These are phyloP conservation scores for Saccharomycopsis hybrid DNA, from an alignment of 1,139 yeast genomes.

Conservation along the genomic window DNA sequence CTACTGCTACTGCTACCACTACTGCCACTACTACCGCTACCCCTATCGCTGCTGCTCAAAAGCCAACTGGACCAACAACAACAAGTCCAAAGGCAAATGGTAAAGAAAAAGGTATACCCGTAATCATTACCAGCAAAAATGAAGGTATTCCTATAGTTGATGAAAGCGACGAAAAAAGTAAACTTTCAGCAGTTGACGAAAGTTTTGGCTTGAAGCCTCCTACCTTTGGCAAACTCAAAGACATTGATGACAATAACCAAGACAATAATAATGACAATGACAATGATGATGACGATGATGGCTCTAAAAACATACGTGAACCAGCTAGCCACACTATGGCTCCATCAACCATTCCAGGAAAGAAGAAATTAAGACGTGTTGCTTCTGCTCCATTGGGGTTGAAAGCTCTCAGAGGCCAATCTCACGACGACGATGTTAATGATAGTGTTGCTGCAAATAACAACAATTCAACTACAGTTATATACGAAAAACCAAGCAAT, in stretches of 20 bases:
- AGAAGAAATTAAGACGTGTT: conserved; percentile 50
- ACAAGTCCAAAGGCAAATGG: background rate
- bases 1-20: background rate
- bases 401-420: conserved; percentile 25
- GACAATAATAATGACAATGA: background rate
- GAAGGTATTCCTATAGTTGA: conserved; percentile 15
- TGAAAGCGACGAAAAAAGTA: background rate
- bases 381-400: conserved; percentile 74
- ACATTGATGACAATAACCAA: conserved; percentile 6
- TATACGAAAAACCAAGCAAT: background rate
- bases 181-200: conserved; percentile 1
- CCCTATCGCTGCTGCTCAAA: background rate
- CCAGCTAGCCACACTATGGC: too few species aligned
- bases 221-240: conserved; percentile 13
- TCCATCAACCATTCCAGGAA: conserved; percentile 21
- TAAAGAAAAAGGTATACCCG: background rate
- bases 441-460: background rate
- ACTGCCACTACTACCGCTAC: background rate
- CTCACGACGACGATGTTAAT: conserved; percentile 22
- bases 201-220: conserved; percentile 23
- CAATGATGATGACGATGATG: conserved; percentile 2
- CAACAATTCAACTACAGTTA: background rate
- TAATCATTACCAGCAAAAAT: background rate
- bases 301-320: conserved; percentile 4
- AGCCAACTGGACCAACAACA: background rate